These are phyloP conservation scores for Phaffia australis DNA, from an alignment of 768 basidiomycete genomes.

Conservation along the genomic window DNA sequence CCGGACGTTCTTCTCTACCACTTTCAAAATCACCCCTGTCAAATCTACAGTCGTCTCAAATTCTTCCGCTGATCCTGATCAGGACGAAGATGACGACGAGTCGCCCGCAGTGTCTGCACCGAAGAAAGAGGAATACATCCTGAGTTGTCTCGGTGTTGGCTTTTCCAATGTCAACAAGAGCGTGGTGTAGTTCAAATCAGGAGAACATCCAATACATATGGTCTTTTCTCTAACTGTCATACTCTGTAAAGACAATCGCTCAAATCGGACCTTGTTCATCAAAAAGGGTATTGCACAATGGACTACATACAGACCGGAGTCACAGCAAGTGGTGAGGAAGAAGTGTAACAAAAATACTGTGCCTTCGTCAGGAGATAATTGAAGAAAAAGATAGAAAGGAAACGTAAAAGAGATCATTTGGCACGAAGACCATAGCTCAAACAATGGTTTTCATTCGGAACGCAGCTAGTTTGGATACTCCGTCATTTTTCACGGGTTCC, in stretches of 20 bases:
- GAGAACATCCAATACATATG: neutral
- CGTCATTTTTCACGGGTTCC: neutral
- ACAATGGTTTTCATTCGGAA: slow-evolving; percentile 1
- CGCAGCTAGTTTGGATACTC: neutral
- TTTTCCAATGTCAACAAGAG: slow-evolving; percentile 62
- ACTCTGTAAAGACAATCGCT: too few species aligned
- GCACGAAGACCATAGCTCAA: too few species aligned
- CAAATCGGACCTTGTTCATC: too few species aligned
- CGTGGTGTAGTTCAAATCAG: slow-evolving; percentile 5
- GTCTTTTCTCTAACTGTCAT: too few species aligned
- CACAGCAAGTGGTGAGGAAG: too few species aligned
- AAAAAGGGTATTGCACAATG: too few species aligned
- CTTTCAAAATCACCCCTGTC: slow-evolving; percentile 68
- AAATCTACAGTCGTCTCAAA: slow-evolving; percentile 10
- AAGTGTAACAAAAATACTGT: too few species aligned
- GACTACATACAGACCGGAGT: too few species aligned
- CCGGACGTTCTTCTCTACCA: slow-evolving; percentile 70
- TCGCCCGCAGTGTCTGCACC: slow-evolving; percentile 44
- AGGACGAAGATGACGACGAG: slow-evolving; percentile 32
- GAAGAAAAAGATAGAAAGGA: too few species aligned
- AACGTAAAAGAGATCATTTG: too few species aligned
- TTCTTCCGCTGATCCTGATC: slow-evolving; percentile 6
- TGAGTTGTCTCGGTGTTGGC: slow-evolving; percentile 86
- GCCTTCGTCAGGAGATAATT: too few species aligned
- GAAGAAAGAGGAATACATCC: slow-evolving; percentile 52